A percentile compares a stretch with the other conserved stretches of the same genome.
phyloP scores from a whole-genome alignment of 768 basidiomycete species.

The Amanita molliuscula region DNA sequence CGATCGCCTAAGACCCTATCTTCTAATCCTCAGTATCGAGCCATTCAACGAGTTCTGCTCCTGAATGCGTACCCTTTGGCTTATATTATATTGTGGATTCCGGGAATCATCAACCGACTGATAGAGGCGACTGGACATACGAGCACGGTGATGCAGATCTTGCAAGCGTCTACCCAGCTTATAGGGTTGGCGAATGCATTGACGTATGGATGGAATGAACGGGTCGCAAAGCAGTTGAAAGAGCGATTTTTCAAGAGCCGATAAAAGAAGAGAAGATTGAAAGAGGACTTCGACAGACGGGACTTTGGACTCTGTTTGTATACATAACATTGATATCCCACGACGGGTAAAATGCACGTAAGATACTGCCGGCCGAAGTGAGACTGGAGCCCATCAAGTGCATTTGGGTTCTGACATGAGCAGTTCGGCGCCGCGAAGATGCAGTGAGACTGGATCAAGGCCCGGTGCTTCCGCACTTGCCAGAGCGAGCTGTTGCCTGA shows the following conservation, averaged over 20 bases:
- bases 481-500: no score
- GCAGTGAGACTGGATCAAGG: no score
- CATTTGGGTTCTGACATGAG: no score
- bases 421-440: no score
- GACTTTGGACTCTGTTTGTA: not conserved
- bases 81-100: conserved; percentile 6
- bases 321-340: no score
- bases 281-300: not conserved
- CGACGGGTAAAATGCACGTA: no score
- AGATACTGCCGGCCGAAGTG: no score
- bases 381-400: no score
- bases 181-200: conserved; percentile 4
- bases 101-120: not conserved
- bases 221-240: not conserved
- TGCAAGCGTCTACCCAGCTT: conserved; percentile 6
- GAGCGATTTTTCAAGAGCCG: not conserved
- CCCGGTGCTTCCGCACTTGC: no score
- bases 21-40: not conserved
- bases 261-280: not conserved
- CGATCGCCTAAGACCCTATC: not conserved
- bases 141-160: not conserved
- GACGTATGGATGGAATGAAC: conserved; percentile 6
- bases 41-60: conserved; percentile 3
- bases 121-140: conserved; percentile 2
- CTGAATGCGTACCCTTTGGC: conserved; percentile 7